These are phyloP conservation scores for Phialophora expanda DNA, from an alignment of 2,329 filamentous ascomycete species.

Conservation along the genomic window DNA sequence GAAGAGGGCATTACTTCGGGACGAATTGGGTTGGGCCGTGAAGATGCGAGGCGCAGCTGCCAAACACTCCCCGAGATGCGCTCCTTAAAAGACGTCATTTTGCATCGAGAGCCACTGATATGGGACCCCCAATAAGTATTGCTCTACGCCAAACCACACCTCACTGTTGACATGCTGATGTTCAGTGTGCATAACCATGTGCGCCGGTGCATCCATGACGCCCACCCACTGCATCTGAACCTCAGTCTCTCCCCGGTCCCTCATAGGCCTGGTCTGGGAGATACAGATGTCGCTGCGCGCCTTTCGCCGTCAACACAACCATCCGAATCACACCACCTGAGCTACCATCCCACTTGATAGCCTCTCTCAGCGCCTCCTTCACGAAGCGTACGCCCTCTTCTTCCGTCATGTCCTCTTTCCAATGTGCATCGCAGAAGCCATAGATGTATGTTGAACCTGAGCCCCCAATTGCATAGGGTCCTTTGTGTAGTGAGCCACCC, in stretches of 20 bases:
- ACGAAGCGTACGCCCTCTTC: constrained; percentile 89
- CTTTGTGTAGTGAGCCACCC: constrained; percentile 96
- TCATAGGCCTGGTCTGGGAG: constrained; percentile 89
- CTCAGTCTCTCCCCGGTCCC: constrained; percentile 65
- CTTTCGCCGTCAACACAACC: constrained; percentile 90
- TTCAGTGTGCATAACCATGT: constrained; percentile 33
- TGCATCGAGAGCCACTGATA: neutral
- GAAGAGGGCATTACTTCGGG: constrained; percentile 3
- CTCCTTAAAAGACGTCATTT: constrained; percentile 4
- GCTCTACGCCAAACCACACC: neutral
- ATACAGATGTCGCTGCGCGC: constrained; percentile 91
- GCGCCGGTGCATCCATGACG: constrained; percentile 41
- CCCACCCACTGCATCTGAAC: constrained; percentile 8
- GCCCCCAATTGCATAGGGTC: constrained; percentile 91
- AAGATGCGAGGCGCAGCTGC: neutral
- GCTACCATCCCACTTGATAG: constrained; percentile 99
- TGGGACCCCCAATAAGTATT: neutral
- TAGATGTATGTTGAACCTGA: constrained; percentile 99
- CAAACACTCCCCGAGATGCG: neutral
- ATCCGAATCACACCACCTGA: constrained; percentile 97
- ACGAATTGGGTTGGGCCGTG: constrained; percentile 10
- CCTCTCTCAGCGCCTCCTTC: constrained; percentile 86
- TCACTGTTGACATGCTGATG: constrained; percentile 3
- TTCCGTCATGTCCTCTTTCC: constrained; percentile 94
- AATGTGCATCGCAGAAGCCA: constrained; percentile 96